Evolutionary conservation across 2,329 filamentous ascomycete species (phyloP).

Genomic region (Trichoderma guizhouense): DNA sequence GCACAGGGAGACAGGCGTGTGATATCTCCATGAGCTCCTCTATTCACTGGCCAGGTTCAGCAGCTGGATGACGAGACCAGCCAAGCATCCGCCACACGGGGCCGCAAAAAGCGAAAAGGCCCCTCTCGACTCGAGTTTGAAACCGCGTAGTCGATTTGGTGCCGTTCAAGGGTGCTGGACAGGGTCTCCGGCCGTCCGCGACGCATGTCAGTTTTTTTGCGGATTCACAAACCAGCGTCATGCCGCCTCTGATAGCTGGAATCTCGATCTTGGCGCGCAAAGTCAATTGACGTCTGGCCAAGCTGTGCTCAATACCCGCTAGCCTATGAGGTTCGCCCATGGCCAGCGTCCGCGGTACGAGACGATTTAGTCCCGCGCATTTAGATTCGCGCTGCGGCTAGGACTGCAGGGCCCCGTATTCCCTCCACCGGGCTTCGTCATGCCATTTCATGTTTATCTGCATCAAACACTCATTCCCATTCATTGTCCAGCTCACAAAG

Average conservation of each 20-base stretch:
- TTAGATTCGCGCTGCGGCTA: constrained; percentile 14
- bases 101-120: background rate
- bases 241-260: background rate
- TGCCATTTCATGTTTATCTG: background rate
- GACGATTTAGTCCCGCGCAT: constrained; percentile 4
- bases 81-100: constrained; percentile 10
- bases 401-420: constrained; percentile 16
- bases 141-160: constrained; percentile 13
- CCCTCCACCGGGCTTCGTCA: constrained; percentile 1
- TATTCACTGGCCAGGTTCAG: constrained; percentile 6
- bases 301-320: background rate
- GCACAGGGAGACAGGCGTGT: constrained; percentile 9
- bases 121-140: constrained; percentile 11
- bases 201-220: background rate
- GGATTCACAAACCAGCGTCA: constrained; percentile 10
- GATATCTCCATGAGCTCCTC: constrained; percentile 13
- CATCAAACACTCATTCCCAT: background rate
- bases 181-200: constrained; percentile 1
- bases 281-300: constrained; percentile 13
- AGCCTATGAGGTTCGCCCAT: background rate
- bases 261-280: constrained; percentile 18
- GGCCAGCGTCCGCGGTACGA: constrained; percentile 8
- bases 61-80: background rate
- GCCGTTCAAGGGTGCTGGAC: constrained; percentile 11
- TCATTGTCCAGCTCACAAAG: background rate